A percentile compares a stretch with the other conserved stretches of the same genome.
These are phyloP conservation scores for Xylaria sp. DNA, from an alignment of 2,329 filamentous ascomycete genomes.

Conservation along the genomic window DNA sequence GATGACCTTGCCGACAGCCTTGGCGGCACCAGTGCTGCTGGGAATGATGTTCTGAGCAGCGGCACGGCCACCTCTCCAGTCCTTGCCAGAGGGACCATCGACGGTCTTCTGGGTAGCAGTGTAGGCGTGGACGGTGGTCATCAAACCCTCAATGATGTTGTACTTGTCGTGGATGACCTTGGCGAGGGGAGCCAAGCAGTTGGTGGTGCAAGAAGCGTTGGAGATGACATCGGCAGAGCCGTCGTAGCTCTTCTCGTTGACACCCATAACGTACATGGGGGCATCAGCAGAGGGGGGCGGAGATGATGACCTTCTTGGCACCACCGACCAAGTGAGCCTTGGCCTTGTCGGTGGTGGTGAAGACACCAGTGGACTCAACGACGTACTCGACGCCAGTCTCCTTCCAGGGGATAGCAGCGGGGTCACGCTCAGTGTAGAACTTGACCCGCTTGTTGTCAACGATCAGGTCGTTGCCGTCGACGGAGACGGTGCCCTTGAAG, in stretches of 20 bases:
- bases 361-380: conserved; percentile 97
- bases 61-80: conserved; percentile 98
- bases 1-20: conserved; percentile 99
- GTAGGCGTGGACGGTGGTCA: conserved; percentile 99
- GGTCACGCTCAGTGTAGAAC: conserved; percentile 93
- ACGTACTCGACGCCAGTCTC: conserved; percentile 87
- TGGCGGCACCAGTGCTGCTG: conserved; percentile 97
- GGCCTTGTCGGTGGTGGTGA: conserved; percentile 98
- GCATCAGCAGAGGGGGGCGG: conserved; percentile 89
- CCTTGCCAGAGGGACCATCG: conserved; percentile 94
- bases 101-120: conserved; percentile 99
- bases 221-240: conserved; percentile 89
- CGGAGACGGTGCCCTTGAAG: conserved; percentile 88
- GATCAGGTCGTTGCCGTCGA: conserved; percentile 64
- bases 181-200: conserved; percentile 98
- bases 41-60: conserved; percentile 99
- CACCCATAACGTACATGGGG: conserved; percentile 99
- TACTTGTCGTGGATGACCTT: conserved; percentile 99
- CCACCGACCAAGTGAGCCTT: conserved; percentile 89
- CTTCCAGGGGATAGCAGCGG: conserved; percentile 81
- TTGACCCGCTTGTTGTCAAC: conserved; percentile 93
- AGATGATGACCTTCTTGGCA: conserved; percentile 97
- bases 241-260: conserved; percentile 94
- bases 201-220: conserved; percentile 99
- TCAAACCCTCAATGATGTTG: conserved; percentile 95